phyloP scores from a whole-genome alignment of 176 grass and related monocot genomes.

The Melocanna baccifera region DNA sequence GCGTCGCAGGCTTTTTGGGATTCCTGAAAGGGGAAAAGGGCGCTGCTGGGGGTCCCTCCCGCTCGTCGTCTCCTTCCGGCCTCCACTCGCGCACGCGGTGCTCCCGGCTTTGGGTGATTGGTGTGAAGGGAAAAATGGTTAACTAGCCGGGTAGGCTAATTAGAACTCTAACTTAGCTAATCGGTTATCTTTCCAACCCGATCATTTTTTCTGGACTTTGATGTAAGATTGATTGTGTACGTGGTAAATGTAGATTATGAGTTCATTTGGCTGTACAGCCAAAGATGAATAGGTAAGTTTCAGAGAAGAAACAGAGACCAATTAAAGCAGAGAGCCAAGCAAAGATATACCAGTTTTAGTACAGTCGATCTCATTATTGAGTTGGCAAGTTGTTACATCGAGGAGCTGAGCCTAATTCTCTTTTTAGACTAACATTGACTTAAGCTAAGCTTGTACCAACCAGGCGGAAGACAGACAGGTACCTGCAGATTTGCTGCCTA shows the following conservation, averaged over 20 bases:
- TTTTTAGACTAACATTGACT: not conserved
- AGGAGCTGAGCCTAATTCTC: not conserved
- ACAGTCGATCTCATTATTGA: not conserved
- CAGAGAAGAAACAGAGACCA: not conserved
- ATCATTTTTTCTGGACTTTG: not conserved
- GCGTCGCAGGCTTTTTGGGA: constrained; percentile 3
- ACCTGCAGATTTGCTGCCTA: not conserved
- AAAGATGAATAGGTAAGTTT: not conserved
- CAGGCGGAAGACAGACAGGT: not conserved
- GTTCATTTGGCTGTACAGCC: not conserved
- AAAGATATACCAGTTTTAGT: not conserved
- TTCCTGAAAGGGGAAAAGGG: constrained; percentile 15
- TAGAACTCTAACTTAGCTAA: not conserved
- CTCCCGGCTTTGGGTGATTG: constrained; percentile 28
- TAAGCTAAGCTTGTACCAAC: not conserved
- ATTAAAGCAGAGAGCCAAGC: not conserved
- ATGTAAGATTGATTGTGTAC: not conserved
- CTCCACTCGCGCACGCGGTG: constrained; percentile 28
- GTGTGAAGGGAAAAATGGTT: not conserved
- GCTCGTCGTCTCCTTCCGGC: constrained; percentile 4
- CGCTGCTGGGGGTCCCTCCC: not conserved
- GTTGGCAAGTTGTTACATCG: constrained; percentile 20
- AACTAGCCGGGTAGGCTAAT: not conserved
- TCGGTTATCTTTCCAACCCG: not conserved
- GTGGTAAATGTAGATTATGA: not conserved